Evolutionary conservation across 2,329 filamentous ascomycete genomes (phyloP).

Genomic region (Fusarium albidum): DNA sequence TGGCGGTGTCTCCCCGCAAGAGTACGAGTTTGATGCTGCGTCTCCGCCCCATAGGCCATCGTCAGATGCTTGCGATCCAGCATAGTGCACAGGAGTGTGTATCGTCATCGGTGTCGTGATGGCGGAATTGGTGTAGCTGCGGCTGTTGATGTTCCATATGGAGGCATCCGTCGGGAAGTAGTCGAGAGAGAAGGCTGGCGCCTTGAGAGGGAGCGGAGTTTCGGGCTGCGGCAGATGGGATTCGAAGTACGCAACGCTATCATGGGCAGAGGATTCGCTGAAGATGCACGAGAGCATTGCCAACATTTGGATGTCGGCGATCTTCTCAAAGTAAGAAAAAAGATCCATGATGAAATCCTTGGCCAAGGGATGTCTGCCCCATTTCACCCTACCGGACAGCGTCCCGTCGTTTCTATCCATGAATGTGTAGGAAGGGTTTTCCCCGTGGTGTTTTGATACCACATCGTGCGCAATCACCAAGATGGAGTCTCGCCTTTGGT

Average conservation of each 20-base stretch:
- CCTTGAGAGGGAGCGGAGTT: conserved; percentile 71
- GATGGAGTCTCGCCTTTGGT: conserved; percentile 65
- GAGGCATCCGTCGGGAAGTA: conserved; percentile 69
- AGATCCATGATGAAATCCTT: conserved; percentile 67
- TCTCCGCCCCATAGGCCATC: conserved; percentile 62
- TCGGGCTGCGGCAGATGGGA: conserved; percentile 65
- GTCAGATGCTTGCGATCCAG: conserved; percentile 66
- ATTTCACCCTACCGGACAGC: conserved; percentile 70
- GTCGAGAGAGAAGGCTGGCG: conserved; percentile 71
- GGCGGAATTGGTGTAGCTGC: conserved; percentile 62
- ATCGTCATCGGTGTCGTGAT: conserved; percentile 65
- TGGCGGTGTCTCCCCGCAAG: conserved; percentile 69
- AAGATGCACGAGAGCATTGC: conserved; percentile 77
- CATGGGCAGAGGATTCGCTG: conserved; percentile 64
- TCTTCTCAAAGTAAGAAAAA: conserved; percentile 69
- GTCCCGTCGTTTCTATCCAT: conserved; percentile 26
- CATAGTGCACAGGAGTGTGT: conserved; percentile 63
- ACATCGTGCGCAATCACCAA: conserved; percentile 74
- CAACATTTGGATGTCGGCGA: conserved; percentile 73
- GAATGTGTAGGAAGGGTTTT: conserved; percentile 17
- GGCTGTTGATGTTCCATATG: conserved; percentile 60
- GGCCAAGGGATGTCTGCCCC: conserved; percentile 72
- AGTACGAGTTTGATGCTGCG: conserved; percentile 65
- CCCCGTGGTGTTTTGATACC: conserved; percentile 48
- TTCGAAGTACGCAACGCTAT: conserved; percentile 65